Base-by-base conservation (phyloP, 2,329 filamentous ascomycete genomes). In the Hypoxylon sp. region DNA sequence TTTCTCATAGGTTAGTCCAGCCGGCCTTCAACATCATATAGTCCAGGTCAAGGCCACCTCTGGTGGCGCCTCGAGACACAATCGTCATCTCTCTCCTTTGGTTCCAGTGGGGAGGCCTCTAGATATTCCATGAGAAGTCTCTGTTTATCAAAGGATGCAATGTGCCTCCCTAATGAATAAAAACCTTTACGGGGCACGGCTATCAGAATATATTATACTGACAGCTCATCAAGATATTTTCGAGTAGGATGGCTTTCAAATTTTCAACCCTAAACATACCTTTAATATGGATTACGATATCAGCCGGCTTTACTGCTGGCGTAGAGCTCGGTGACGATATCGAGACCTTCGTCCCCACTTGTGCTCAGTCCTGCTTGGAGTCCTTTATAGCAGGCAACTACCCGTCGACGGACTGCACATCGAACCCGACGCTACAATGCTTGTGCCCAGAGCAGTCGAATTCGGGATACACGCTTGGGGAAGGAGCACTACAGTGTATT, bases 401-500 rank as follows among this genome's bases (percentile, higher is more conserved):
- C 75, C 83, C 84, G 37, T 74, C 77, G 20, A 79, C 78, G 55
- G 76, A 77, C 53, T 91, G 90, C 74, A 82, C 83, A 31, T 75
- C 79, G 35, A 80, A 80, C 13, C 82, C 85, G 10, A 84, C 89
- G 27, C 77, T 93, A 72, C 80, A 84, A 74, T 93, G 90, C 72
- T 82, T 94, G 6, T 94, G 92, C 77, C 84, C 85, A 40, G 83
- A 84, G 64, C 82, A 83, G 35, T 90, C 90, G 7, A 80, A 78
- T 11, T 86, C 86, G 31, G 90, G 89, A 8, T 91, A 89, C 73
- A 93, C 92, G 1, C 75, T 93, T 53, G 91, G 90, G n/a, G 92
- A 94, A 79, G 91, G 86, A 10, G 90, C 89, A 3, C 79, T 93
- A 69, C 87, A 90, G 75, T 94, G 92, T 77, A 85, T 92, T 35